Evolutionary conservation across 73 alveolate species (phyloP), one percentile per base, ranked within the genome.

Genomic region (Tetrahymena elliotti): DNA sequence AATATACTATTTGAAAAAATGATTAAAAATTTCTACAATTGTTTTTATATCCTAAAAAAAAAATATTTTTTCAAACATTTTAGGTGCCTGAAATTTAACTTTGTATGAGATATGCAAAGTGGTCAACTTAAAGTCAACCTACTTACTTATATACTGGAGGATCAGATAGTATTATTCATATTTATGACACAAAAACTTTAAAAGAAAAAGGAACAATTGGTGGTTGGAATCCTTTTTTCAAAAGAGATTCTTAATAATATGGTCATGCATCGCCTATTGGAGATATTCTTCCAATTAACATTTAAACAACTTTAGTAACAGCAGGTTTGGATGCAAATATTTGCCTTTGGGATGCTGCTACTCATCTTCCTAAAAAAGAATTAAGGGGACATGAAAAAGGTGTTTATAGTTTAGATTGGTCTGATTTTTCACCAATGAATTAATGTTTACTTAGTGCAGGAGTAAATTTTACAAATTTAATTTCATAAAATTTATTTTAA

Each of bases 111-210:
- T 84, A 94, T 84, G 96, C 96, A 16, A 94, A 52, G 31, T 94
- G 96, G 96, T 84, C 93, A 34, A 37, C 96, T 94, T 94, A 94
- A 93, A 96, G 95, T 4, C 93, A 94, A 39, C 83, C 88, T 38
- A 94, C 92, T 31, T 94, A 40, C 33, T 84, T 98, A 33, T 99
- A 98, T 94, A 97, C 99, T 34, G 99, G 99, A n/a, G 99, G 99
- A 41, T 97, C 98, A n/a, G 99, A 99, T 95, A 98, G 99, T 92
- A 98, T 97, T 34, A 98, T 99, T 35, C 99, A 99, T 95, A 98
- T 98, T 84, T 98, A 98, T 93, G 98, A 99, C 38, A 97, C 99
- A 83, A 95, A 97, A 83, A 96, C 98, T 83, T 95, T 96, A 68
- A 97, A 98, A 92, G 99, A 97, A 94, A 95, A 95, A 22, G 98